Evolutionary conservation across 208 protist species (phyloP), one percentile per base, ranked within the genome.

Genomic region (Trypanosoma platydactyli): DNA sequence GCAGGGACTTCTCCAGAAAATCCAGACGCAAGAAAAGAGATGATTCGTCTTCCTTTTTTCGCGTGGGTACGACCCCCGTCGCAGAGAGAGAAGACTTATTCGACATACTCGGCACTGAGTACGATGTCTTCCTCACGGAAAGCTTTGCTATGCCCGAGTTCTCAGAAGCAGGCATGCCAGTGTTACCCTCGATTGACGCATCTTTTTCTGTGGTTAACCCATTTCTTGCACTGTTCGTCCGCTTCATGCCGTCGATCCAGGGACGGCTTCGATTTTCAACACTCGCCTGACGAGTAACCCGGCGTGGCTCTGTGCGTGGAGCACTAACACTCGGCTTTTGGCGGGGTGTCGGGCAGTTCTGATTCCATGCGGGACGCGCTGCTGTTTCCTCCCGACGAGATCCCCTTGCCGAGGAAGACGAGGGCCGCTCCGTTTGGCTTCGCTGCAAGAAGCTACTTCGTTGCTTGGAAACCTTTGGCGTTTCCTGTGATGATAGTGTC

Each of bases 331-430:
- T 67, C 1, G 81, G 84, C 45, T 77, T 80, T 44, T 70, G 51
- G 48, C 76, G 77, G n/a, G 73, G 63, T 16, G 68, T 71, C 20
- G 85, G 85, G 18, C 70, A 64, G 16, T 71, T 79, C 67, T 83
- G 81, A 56, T 91, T 91, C 85, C 85, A 91, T 41, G 76, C 79
- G 40, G 85, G 85, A 2, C 81, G 81, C 9, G 68, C 15, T 45
- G 68, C 30, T n/a, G 58, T 35, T 11, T 48, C 42, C 1, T 40
- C 57, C 3, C 57, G 58, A 5, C 35, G 56, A 12, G 64, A 40
- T 33, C 76, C 50, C 1, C 57, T 55, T 42, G 55, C 58, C 6
- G 77, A 77, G 13, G 66, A 57, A 61, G 79, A 80, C 45, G 64
- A 54, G 22, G 69, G 76, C 45, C 79, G 77, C 15, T 38, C 38